These are phyloP conservation scores for Tephrocybe sp. DNA, from an alignment of 768 basidiomycete genomes.

Conservation along the genomic window DNA sequence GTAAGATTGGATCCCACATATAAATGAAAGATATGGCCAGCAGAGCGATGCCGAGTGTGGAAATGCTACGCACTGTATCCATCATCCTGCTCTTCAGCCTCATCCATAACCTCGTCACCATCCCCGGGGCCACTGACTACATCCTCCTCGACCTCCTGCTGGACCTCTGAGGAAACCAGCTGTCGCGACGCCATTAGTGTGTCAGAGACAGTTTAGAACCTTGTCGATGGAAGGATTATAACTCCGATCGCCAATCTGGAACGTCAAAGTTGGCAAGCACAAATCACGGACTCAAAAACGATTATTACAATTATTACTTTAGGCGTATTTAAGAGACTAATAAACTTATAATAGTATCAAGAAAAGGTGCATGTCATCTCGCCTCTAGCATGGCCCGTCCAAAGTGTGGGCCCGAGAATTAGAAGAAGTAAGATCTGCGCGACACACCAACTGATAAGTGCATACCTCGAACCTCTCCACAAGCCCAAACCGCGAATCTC, in stretches of 20 bases:
- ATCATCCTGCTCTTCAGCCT: conserved; percentile 70
- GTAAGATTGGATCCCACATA: conserved; percentile 19
- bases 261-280: not conserved
- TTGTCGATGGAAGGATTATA: conserved; percentile 27
- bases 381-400: conserved; percentile 41
- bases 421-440: conserved; percentile 72
- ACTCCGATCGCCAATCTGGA: conserved; percentile 31
- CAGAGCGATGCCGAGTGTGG: conserved; percentile 10
- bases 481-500: conserved; percentile 63
- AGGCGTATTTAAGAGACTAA: too few species aligned
- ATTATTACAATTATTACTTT: not conserved
- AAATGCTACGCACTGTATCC: conserved; percentile 71
- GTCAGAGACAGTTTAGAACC: conserved; percentile 14
- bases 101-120: conserved; percentile 82
- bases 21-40: not conserved
- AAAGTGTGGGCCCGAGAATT: conserved; percentile 67
- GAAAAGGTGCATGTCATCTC: conserved; percentile 48
- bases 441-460: conserved; percentile 58
- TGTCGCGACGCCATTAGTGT: conserved; percentile 37
- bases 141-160: conserved; percentile 65
- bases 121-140: conserved; percentile 52
- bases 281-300: not conserved
- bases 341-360: conserved; percentile 5
- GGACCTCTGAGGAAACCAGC: conserved; percentile 36
- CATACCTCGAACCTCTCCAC: conserved; percentile 67